Conservation (phyloP, 1,139 yeast species). For the Sugiyamaella japonica region DNA sequence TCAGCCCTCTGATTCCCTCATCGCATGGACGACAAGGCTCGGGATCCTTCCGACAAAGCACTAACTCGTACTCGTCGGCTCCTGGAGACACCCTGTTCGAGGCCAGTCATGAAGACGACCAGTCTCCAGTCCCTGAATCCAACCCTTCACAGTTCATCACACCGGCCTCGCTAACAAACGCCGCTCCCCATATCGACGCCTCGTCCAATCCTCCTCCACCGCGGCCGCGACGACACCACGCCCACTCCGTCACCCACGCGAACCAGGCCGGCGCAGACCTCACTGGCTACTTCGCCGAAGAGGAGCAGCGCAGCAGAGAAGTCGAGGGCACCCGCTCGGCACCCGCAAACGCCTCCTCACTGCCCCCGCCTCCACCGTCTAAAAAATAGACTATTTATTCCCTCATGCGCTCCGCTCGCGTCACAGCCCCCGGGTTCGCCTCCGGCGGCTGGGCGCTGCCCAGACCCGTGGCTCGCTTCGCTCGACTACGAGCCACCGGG, state of each 20-base stretch:
- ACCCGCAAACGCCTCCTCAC: slow-evolving; percentile 8
- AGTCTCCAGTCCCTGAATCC: slow-evolving; percentile 6
- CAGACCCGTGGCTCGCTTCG: slow-evolving; percentile 11
- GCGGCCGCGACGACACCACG: slow-evolving; percentile 21
- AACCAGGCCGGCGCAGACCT: slow-evolving; percentile 30
- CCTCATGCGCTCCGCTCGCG: background rate
- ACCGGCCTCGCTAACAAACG: slow-evolving; percentile 24
- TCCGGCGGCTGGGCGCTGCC: slow-evolving; percentile 14
- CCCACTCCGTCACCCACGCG: slow-evolving; percentile 12
- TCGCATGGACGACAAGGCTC: slow-evolving; percentile 11
- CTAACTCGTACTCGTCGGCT: slow-evolving; percentile 21
- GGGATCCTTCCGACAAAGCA: slow-evolving; percentile 10
- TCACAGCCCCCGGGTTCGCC: background rate
- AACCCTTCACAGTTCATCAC: slow-evolving; percentile 17
- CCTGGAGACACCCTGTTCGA: slow-evolving; percentile 42
- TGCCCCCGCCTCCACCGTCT: slow-evolving; percentile 30
- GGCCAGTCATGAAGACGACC: slow-evolving; percentile 28
- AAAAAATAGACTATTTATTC: slow-evolving; percentile 15
- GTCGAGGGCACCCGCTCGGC: slow-evolving; percentile 32
- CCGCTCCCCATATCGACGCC: slow-evolving; percentile 22
- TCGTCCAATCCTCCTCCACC: slow-evolving; percentile 20
- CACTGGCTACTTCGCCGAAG: slow-evolving; percentile 42
- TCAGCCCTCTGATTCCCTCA: slow-evolving; percentile 19
- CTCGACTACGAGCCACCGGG: too few relatives aligned
- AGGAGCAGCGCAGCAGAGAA: slow-evolving; percentile 37